These are phyloP conservation scores for Clitopilus passeckerianus DNA, from an alignment of 768 basidiomycete species.

Conservation along the genomic window DNA sequence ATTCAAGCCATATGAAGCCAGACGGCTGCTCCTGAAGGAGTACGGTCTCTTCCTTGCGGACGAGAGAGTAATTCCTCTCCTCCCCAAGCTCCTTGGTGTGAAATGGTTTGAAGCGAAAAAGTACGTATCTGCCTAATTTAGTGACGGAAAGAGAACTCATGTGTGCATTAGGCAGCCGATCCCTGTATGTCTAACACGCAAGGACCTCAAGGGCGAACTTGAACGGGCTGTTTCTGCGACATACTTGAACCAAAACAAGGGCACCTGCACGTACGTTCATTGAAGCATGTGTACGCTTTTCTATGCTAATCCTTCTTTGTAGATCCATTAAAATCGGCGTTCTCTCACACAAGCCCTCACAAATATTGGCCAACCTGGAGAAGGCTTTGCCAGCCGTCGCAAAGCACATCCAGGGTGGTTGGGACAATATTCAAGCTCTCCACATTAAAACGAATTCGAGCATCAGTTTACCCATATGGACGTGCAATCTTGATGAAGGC, in stretches of 20 bases:
- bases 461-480: conserved; percentile 88
- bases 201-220: conserved; percentile 88
- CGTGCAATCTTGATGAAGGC: conserved; percentile 58
- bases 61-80: conserved; percentile 80
- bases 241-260: conserved; percentile 93
- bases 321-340: conserved; percentile 85
- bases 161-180: conserved; percentile 74
- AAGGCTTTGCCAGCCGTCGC: conserved; percentile 73
- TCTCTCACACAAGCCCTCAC: conserved; percentile 64
- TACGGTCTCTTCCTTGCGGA: conserved; percentile 93
- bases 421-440: conserved; percentile 88
- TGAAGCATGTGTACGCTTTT: background rate
- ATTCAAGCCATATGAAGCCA: conserved; percentile 79
- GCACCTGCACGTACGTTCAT: conserved; percentile 80
- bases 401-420: conserved; percentile 67
- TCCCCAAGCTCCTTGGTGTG: conserved; percentile 83
- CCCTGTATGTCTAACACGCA: conserved; percentile 83
- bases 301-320: background rate
- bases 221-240: conserved; percentile 92
- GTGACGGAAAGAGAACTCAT: conserved; percentile 5
- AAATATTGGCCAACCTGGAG: conserved; percentile 76
- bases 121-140: conserved; percentile 30
- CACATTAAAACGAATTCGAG: conserved; percentile 88
- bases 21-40: conserved; percentile 79
- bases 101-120: conserved; percentile 96